Conservation (phyloP, 2,329 filamentous ascomycete species). For the Colletotrichum agaves region DNA sequence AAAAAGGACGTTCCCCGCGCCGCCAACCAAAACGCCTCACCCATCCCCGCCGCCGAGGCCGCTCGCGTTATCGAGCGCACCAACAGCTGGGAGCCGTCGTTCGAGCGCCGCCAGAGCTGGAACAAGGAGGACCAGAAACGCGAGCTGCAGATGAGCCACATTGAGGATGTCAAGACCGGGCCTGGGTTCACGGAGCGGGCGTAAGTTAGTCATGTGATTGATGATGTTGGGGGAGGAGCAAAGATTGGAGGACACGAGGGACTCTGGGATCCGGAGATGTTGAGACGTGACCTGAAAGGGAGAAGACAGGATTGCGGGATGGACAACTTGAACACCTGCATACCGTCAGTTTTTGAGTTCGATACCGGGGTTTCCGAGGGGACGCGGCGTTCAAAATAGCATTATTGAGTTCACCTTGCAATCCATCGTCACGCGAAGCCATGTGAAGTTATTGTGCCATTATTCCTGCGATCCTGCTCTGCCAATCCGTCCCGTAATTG, state of each 20-base stretch:
- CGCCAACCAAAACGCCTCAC: not conserved
- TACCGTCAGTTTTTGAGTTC: not conserved
- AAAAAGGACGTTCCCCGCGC: conserved; percentile 3
- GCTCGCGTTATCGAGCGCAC: conserved; percentile 48
- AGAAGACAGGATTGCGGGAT: not conserved
- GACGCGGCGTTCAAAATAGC: conserved; percentile 17
- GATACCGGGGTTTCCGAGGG: not conserved
- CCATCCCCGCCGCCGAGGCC: conserved; percentile 40
- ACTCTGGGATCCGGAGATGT: too few relatives aligned
- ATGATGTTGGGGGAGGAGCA: not conserved
- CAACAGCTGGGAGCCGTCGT: conserved; percentile 57
- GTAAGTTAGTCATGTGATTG: not conserved
- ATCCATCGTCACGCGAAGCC: not conserved
- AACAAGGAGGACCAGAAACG: conserved; percentile 65
- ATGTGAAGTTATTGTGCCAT: not conserved
- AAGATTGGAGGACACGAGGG: not conserved
- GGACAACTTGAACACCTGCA: not conserved
- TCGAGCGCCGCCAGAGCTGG: conserved; percentile 62
- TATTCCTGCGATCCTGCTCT: not conserved
- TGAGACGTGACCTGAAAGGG: too few relatives aligned
- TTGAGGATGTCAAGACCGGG: conserved; percentile 49
- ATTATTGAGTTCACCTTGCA: not conserved
- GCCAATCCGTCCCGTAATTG: not conserved
- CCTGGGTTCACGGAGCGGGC: conserved; percentile 56
- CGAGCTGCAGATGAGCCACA: conserved; percentile 58